These are phyloP conservation scores for Fraxinus albicans DNA, from an alignment of 305 asterid species.

Conservation along the genomic window DNA sequence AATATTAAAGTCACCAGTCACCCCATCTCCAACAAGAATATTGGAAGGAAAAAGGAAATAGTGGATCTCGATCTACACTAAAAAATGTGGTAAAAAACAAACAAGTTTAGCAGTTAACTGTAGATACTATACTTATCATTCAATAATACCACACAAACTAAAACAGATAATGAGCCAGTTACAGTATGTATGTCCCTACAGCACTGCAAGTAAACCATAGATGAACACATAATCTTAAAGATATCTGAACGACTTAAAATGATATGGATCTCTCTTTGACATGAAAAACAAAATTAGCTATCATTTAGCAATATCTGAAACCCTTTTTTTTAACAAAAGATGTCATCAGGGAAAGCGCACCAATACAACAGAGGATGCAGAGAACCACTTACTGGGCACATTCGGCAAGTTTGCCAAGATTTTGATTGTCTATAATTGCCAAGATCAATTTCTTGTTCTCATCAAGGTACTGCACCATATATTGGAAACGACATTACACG, in stretches of 20 bases:
- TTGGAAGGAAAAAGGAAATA: background rate
- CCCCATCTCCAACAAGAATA: background rate
- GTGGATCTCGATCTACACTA: background rate
- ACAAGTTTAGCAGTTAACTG: background rate
- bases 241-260: background rate
- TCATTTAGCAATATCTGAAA: background rate
- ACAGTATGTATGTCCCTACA: background rate
- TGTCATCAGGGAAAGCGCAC: background rate
- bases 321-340: background rate
- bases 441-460: slow-evolving; percentile 92
- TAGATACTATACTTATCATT: background rate
- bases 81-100: background rate
- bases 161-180: background rate
- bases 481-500: slow-evolving; percentile 14
- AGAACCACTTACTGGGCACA: slow-evolving; percentile 82
- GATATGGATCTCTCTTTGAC: background rate
- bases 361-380: slow-evolving; percentile 8
- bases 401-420: slow-evolving; percentile 89
- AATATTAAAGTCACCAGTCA: background rate
- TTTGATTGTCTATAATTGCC: slow-evolving; percentile 93
- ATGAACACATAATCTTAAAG: background rate
- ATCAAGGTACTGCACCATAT: slow-evolving; percentile 74
- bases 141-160: background rate
- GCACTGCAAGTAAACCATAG: background rate
- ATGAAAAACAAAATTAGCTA: background rate